Evolutionary conservation across 371 early-diverging fungal genomes (phyloP).

Genomic region (Parasitella parasitica): DNA sequence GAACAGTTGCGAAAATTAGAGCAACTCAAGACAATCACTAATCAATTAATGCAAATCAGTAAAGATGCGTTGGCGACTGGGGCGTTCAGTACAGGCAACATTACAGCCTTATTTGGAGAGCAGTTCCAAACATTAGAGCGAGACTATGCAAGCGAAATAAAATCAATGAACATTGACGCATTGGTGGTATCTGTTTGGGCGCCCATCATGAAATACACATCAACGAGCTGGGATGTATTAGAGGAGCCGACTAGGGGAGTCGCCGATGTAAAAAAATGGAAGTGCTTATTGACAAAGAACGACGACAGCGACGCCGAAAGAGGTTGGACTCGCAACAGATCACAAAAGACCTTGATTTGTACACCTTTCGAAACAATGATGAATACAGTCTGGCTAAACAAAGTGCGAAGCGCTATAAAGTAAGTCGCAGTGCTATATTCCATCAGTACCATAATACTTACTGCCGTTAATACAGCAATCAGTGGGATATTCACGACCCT

Average conservation of each 20-base stretch:
- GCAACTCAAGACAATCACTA: constrained; percentile 49
- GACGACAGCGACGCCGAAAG: constrained; percentile 29
- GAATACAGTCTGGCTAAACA: constrained; percentile 76
- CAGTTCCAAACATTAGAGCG: constrained; percentile 50
- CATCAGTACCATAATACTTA: constrained; percentile 4
- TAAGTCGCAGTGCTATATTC: constrained; percentile 32
- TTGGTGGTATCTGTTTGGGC: constrained; percentile 67
- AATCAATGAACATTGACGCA: constrained; percentile 60
- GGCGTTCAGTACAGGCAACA: constrained; percentile 44
- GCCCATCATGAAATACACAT: constrained; percentile 56
- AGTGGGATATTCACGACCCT: constrained; percentile 71
- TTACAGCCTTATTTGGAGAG: constrained; percentile 54
- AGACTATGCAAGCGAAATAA: constrained; percentile 56
- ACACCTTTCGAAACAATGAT: constrained; percentile 83
- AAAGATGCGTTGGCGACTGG: constrained; percentile 41
- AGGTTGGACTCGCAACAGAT: constrained; percentile 9
- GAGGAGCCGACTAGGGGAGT: constrained; percentile 60
- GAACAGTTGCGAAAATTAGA: constrained; percentile 38
- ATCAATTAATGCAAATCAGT: constrained; percentile 47
- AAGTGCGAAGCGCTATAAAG: constrained; percentile 78
- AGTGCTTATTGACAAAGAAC: constrained; percentile 38
- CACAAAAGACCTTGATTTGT: constrained; percentile 18
- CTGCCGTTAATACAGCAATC: constrained; percentile 51
- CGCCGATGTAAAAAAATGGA: constrained; percentile 55
- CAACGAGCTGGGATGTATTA: constrained; percentile 67